Base-by-base conservation (phyloP, 164 flowering plant species). In the Warburgia ugandensis region DNA sequence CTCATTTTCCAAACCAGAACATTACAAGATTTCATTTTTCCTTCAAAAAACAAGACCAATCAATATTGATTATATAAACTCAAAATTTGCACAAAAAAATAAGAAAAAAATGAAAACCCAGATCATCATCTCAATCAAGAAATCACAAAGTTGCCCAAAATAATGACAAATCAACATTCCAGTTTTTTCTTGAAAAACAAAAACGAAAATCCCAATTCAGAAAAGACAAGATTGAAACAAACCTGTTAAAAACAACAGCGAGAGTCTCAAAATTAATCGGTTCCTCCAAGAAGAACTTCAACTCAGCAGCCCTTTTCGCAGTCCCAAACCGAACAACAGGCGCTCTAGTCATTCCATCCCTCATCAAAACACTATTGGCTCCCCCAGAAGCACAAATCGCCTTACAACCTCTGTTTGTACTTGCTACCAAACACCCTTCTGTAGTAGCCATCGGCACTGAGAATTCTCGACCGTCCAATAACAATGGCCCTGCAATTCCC, bases 361-460 rank as follows among this genome's bases (percentile, higher is more conserved):
- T 70, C 44, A 73, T 31, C 50, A 77, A 29, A 17, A 70, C 78
- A 49, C 77, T 67, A 10, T 55, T 52, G 0, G 85, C 89, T 2
- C 89, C 89, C 26, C 89, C 89, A 2, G 77, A 83, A 14, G 66
- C 56, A 13, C 56, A 50, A 49, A 83, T 83, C 0, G 91, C 91
- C 45, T 83, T 83, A 55, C 86, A 83, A 12, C 91, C 91, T 35
- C 91, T 48, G 67, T 83, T 83, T 5, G 83, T 72, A 54, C 91
- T 83, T 0, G 91, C 91, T 33, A 83, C 83, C 66, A 83, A 78
- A 4, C 97, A 91, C 26, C 95, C 70, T 59, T 90, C 96, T 29
- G 94, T 88, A 0, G 96, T 84, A 2, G 96, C 96, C 96, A 87
- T 84, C 4, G 96, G 97, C 33, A 89, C 87, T 29, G 74, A 53